Evolutionary conservation across 2,329 filamentous ascomycete species (phyloP), one percentile per base, ranked within the genome.

Genomic region (Alternaria brassicae): DNA sequence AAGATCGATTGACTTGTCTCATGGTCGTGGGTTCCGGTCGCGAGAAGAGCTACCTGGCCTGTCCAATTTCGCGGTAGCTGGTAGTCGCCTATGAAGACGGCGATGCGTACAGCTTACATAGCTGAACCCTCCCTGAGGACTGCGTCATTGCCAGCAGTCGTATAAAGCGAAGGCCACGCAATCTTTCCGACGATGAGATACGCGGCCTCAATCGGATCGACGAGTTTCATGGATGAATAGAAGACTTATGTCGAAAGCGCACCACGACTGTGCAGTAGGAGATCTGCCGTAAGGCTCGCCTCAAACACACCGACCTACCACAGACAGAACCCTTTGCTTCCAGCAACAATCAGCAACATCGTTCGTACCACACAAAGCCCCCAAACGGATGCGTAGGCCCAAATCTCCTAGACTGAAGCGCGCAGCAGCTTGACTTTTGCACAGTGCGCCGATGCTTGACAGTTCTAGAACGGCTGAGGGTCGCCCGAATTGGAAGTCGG

Each of bases 371-470:
- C 60, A 56, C 57, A 30, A 41, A 34, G 21, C 53, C 48, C 10
- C 44, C 44, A 42, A 48, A 32, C 37, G 37, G 50, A 40, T 63
- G 56, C 60, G 51, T 63, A 48, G 56, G 60, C 60, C 51, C 49
- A 51, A 41, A 53, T 54, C 57, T 56, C 51, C 57, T 60, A 56
- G 57, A 34, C 52, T 53, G 39, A 56, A 50, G 42, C 36, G 30
- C 36, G 48, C 27, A 54, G 37, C 28, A 53, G 60, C 55, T 49
- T 47, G 37, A 49, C 47, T 52, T 58, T 50, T 58, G 37, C 48
- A 48, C 44, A 39, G 37, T 54, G 39, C 36, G 56, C 21, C 17
- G 36, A 42, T 34, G 51, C 50, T 54, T 54, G 49, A 53, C 42
- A 54, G 30, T 2, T 25, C 44, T 50, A 58, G 50, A 41, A 48